These are phyloP conservation scores for Rhodamnia rubescens DNA, from an alignment of 345 rosid genomes.

Conservation along the genomic window DNA sequence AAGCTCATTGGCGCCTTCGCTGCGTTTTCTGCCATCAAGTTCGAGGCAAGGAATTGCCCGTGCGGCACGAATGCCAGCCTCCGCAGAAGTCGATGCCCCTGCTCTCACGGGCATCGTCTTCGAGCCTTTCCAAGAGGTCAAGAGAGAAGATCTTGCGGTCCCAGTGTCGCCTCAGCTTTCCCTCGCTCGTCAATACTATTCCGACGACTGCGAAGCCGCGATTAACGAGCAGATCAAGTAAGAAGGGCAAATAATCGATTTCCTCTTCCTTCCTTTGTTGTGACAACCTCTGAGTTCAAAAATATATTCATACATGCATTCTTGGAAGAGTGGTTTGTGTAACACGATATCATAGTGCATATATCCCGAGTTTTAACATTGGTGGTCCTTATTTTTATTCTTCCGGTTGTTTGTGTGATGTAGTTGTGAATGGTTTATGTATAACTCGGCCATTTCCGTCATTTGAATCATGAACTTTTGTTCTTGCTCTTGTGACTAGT, in stretches of 20 bases:
- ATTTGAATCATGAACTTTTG: neutral
- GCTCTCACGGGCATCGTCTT: slow-evolving; percentile 52
- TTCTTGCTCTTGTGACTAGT: slow-evolving; percentile 13
- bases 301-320: neutral
- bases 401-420: too few relatives aligned
- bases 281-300: neutral
- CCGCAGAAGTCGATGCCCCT: slow-evolving; percentile 11
- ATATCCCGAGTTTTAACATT: too few relatives aligned
- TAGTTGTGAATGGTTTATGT: neutral
- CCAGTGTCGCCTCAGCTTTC: slow-evolving; percentile 55
- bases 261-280: neutral
- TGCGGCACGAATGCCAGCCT: slow-evolving; percentile 3
- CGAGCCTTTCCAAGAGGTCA: slow-evolving; percentile 80
- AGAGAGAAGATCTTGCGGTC: slow-evolving; percentile 85
- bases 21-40: slow-evolving; percentile 6
- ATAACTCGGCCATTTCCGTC: neutral
- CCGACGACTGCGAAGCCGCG: slow-evolving; percentile 64
- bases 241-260: neutral
- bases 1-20: neutral
- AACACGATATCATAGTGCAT: neutral
- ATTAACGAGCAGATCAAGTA: slow-evolving; percentile 89
- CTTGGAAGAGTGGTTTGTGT: neutral
- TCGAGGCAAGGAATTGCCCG: neutral
- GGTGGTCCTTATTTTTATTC: too few relatives aligned
- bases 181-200: slow-evolving; percentile 61